phyloP scores from a whole-genome alignment of 805 yeast species.

The Sugiyamaella lignohabitans region DNA sequence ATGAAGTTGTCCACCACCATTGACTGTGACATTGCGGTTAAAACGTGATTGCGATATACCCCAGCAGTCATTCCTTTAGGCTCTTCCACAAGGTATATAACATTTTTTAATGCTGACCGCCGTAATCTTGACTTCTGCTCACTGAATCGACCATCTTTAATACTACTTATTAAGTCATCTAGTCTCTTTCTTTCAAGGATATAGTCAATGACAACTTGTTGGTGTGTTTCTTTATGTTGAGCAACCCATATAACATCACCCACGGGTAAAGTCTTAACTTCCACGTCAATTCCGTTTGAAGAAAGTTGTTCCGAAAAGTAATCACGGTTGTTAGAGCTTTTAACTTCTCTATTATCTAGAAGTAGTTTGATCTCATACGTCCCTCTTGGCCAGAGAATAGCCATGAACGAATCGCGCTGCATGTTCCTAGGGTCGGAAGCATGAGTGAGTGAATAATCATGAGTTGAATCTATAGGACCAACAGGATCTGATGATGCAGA shows the following conservation, averaged over 20 bases:
- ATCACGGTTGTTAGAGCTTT: slow-evolving; percentile 57
- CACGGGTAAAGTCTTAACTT: slow-evolving; percentile 54
- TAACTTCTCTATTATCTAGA: slow-evolving; percentile 76
- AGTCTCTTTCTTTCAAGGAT: slow-evolving; percentile 87
- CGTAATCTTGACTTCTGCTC: slow-evolving; percentile 80
- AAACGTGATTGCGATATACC: slow-evolving; percentile 49
- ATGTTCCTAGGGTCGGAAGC: background rate
- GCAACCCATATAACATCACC: slow-evolving; percentile 95
- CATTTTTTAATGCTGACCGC: slow-evolving; percentile 59
- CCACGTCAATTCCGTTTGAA: slow-evolving; percentile 44
- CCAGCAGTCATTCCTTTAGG: slow-evolving; percentile 39
- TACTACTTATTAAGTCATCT: slow-evolving; percentile 77
- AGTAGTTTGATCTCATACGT: slow-evolving; percentile 54
- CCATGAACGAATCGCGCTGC: background rate
- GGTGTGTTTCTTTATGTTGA: slow-evolving; percentile 46
- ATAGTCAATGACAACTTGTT: slow-evolving; percentile 65
- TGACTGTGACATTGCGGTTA: slow-evolving; percentile 68
- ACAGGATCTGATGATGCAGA: background rate
- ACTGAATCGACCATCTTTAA: slow-evolving; percentile 77
- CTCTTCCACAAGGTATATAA: slow-evolving; percentile 78
- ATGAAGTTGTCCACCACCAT: slow-evolving; percentile 61
- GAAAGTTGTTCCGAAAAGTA: slow-evolving; percentile 55
- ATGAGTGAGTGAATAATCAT: background rate
- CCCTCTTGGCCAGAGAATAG: slow-evolving; percentile 50
- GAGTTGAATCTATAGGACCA: background rate